A percentile compares a stretch with the other conserved stretches of the same genome.
Conservation (phyloP, 257 asterid species). For the Gardenia jasminoides region DNA sequence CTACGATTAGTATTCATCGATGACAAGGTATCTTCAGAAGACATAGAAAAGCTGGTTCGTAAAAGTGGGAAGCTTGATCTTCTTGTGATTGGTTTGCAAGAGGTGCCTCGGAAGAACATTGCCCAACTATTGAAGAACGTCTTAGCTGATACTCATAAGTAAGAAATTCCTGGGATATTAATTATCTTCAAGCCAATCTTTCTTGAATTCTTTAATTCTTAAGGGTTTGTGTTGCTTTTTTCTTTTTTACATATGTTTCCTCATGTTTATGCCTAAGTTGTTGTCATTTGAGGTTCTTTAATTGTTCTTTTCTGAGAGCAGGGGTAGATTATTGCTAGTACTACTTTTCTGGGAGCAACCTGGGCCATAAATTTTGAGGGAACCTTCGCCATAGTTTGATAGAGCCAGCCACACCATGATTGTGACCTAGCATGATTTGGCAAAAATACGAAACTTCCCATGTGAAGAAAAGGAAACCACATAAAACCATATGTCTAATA, state of each 20-base stretch:
- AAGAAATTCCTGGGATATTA: conserved; percentile 14
- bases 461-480: too few relatives aligned
- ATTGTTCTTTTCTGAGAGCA: too few relatives aligned
- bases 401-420: background rate
- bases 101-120: conserved; percentile 50
- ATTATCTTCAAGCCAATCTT: background rate
- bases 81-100: conserved; percentile 70
- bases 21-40: conserved; percentile 48
- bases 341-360: background rate
- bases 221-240: background rate
- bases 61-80: conserved; percentile 49
- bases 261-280: background rate
- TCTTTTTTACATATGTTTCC: background rate
- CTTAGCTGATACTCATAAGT: conserved; percentile 48
- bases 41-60: conserved; percentile 48
- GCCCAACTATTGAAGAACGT: conserved; percentile 40
- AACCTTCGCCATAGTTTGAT: background rate
- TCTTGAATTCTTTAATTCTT: background rate
- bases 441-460: too few relatives aligned
- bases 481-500: too few relatives aligned
- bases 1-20: background rate
- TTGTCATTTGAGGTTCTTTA: background rate
- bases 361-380: background rate
- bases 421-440: background rate
- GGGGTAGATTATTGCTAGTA: background rate